These are phyloP conservation scores for Talaromyces islandicus DNA, from an alignment of 2,329 filamentous ascomycete species.

Conservation along the genomic window DNA sequence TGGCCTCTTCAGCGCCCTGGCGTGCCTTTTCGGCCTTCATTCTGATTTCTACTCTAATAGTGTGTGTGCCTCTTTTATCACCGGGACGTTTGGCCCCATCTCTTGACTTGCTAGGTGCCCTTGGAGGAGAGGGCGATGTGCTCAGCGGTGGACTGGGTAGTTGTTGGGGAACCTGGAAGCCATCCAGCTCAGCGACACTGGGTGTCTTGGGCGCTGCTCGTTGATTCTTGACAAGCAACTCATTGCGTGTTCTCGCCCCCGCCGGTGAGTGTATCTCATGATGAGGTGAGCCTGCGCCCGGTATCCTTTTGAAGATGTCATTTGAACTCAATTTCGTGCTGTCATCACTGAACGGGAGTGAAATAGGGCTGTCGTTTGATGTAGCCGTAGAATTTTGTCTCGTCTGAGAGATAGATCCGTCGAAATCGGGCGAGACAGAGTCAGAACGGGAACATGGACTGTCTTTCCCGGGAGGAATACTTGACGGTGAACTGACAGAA, in stretches of 20 bases:
- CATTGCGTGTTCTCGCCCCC: conserved; percentile 7
- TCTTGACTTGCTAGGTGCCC: conserved; percentile 9
- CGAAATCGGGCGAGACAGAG: not conserved
- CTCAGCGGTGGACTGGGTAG: conserved; percentile 8
- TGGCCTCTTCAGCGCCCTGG: conserved; percentile 5
- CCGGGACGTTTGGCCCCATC: not conserved
- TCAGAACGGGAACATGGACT: not conserved
- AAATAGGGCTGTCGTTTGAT: not conserved
- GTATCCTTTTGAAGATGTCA: conserved; percentile 3
- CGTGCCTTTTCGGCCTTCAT: conserved; percentile 7
- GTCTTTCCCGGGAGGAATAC: not conserved
- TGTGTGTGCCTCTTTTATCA: conserved; percentile 3
- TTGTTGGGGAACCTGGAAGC: conserved; percentile 23
- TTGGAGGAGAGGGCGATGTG: conserved; percentile 3
- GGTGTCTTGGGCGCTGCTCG: conserved; percentile 15
- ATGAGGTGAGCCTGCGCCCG: not conserved
- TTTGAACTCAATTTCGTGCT: not conserved
- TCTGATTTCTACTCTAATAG: conserved; percentile 10
- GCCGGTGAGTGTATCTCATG: conserved; percentile 4
- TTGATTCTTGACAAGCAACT: not conserved
- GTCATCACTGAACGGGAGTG: not conserved
- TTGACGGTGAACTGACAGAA: not conserved
- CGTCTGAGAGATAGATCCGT: conserved; percentile 1
- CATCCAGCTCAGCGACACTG: conserved; percentile 31
- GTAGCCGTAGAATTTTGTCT: not conserved